Base-by-base conservation (phyloP, 2,329 filamentous ascomycete genomes). In the Ceratocystis papillata region DNA sequence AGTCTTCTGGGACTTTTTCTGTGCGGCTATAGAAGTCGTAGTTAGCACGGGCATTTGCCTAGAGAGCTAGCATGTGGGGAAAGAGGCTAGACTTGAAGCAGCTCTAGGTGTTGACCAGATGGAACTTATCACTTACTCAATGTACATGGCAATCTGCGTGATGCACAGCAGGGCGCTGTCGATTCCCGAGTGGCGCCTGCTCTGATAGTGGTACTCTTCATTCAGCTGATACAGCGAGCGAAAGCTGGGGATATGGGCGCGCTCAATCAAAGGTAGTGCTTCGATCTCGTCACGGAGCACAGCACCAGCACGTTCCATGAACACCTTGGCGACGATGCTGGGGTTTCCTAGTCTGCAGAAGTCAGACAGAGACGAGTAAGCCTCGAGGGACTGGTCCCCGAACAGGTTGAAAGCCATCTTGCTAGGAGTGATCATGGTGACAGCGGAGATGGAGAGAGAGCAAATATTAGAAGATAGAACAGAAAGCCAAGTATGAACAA, bases 341-440 rank as follows among this genome's bases (percentile, higher is more conserved):
- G 77, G 77, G 68, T 77, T 75, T 48, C 75, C 75, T 68, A 75
- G 73, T 64, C 77, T 77, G 71, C 75, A 79, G 70, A 81, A 80
- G 67, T 80, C 77, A 63, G 83, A 81, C 68, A 89, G 76, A 69
- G 87, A 83, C 70, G 77, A 77, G 72, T 87, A 83, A 71, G 85
- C 85, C 73, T 87, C 84, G 71, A 84, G 79, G 68, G 86, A 88
- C 76, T 89, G 86, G 73, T 89, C 86, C 76, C 86, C 86, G 73
- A 88, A 87, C 69, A 88, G 81, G 74, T 87, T 80, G 73, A 80
- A 82, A 64, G 78, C 77, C 74, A 81, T 76, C 72, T 78, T 74
- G 74, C 65, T 64, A 2, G 63, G 65, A 22, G 65, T 61, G 53
- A 67, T 67, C 66, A 67, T 67, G 57, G 61, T 67, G 60, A 22